Evolutionary conservation across 495 filamentous ascomycete genomes (phyloP).

Genomic region (Neurospora sp.): DNA sequence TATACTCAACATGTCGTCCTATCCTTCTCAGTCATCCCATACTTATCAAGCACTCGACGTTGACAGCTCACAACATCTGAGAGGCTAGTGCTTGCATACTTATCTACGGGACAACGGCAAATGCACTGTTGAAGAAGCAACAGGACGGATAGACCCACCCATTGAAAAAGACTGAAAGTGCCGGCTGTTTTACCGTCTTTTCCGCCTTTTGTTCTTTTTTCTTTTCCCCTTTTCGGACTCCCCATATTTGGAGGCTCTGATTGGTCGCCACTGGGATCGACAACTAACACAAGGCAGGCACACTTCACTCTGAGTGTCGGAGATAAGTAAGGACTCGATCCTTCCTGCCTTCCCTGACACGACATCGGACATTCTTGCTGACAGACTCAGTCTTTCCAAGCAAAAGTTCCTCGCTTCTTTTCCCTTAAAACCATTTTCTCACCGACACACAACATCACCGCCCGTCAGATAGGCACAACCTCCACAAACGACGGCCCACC

Average conservation of each 20-base stretch:
- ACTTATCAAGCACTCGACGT: neutral
- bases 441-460: neutral
- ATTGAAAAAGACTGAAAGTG: neutral
- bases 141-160: neutral
- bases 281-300: neutral
- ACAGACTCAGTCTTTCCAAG: neutral
- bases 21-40: neutral
- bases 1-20: neutral
- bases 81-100: neutral
- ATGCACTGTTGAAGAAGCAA: neutral
- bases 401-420: neutral
- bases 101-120: neutral
- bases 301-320: neutral
- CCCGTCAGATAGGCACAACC: conserved; percentile 1
- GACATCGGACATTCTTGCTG: neutral
- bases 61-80: neutral
- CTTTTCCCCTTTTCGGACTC: neutral
- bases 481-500: neutral
- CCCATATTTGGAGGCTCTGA: neutral
- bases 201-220: neutral
- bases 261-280: neutral
- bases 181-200: neutral
- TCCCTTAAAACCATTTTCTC: too few species aligned
- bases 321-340: neutral
- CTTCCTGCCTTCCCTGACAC: neutral